Base-by-base conservation (phyloP, 176 grass and related monocot species). In the Musa beccarii region DNA sequence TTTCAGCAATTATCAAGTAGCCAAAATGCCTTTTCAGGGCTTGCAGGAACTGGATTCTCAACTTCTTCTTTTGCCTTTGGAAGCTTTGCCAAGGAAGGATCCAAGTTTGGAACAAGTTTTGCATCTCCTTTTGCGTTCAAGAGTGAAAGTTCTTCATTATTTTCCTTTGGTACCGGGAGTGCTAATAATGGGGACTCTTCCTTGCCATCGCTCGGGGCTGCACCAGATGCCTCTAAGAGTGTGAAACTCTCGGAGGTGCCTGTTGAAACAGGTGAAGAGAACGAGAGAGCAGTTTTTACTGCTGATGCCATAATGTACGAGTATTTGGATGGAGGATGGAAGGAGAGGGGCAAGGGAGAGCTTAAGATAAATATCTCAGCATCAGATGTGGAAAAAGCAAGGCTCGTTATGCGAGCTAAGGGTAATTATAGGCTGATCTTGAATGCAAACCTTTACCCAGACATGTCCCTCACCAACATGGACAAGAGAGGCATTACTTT, bases 241-340 rank as follows among this genome's bases (percentile, higher is more conserved):
- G 83, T 76, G 69, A 92, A 83, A 80, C 81, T 90, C 75, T 73
- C 81, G 81, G 86, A 94, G 81, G 86, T 88, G 13, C 88, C 90
- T 68, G 70, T 99, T 53, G 95, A 99, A 83, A 94, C 95, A 4
- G 95, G 96, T n/a, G 96, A 99, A 89, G 96, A 99, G 74, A 92
- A 95, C 19, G 96, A 99, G 75, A 77, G 78, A 76, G 80, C 88
- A 0, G 52, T 92, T 28, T 99, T 99, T 29, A 84, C 76, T 68
- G 88, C 85, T 54, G 96, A 94, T 80, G 90, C 91, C 14, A 81
- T 92, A 20, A 74, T 99, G 64, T 99, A 91, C 26, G 96, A 99
- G 78, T 99, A 89, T 78, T 73, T 99, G 1, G 82, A 92, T 17
- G 85, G 96, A 15, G 91, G 88, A 52, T 99, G 96, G 96, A 99